Conservation (phyloP, 139 green algal genomes). For the Gonium pectorale region DNA sequence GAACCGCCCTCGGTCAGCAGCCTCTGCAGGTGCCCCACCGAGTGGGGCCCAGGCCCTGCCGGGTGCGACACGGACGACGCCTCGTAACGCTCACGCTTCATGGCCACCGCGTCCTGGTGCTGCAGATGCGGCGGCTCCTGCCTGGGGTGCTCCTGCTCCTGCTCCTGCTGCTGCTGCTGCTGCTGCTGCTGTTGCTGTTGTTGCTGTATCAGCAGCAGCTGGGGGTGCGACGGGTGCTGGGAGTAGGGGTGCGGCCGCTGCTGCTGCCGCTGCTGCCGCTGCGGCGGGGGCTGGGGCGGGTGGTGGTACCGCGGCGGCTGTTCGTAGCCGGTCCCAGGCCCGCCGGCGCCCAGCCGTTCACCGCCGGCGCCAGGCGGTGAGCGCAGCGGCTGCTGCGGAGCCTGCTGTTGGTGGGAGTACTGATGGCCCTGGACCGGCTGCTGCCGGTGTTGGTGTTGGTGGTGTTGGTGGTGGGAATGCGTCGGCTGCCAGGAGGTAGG, state of each 20-base stretch:
- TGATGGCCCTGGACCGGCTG: too few relatives aligned
- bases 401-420: background rate
- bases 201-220: background rate
- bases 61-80: background rate
- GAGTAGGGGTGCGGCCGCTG: too few relatives aligned
- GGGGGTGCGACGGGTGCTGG: background rate
- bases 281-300: too few relatives aligned
- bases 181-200: background rate
- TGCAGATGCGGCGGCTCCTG: too few relatives aligned
- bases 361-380: too few relatives aligned
- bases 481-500: too few relatives aligned
- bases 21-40: background rate
- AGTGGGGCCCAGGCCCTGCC: background rate
- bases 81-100: conserved; percentile 2
- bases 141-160: too few relatives aligned
- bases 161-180: background rate
- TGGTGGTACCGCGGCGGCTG: too few relatives aligned
- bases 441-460: background rate
- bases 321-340: too few relatives aligned
- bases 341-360: too few relatives aligned
- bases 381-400: background rate
- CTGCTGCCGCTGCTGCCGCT: background rate
- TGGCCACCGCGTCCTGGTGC: too few relatives aligned
- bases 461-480: too few relatives aligned
- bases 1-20: background rate